Evolutionary conservation across 225 moss, liverwort and hornwort genomes (phyloP), one percentile per base, ranked within the genome.

Genomic region (Physcomitrellopsis africana): DNA sequence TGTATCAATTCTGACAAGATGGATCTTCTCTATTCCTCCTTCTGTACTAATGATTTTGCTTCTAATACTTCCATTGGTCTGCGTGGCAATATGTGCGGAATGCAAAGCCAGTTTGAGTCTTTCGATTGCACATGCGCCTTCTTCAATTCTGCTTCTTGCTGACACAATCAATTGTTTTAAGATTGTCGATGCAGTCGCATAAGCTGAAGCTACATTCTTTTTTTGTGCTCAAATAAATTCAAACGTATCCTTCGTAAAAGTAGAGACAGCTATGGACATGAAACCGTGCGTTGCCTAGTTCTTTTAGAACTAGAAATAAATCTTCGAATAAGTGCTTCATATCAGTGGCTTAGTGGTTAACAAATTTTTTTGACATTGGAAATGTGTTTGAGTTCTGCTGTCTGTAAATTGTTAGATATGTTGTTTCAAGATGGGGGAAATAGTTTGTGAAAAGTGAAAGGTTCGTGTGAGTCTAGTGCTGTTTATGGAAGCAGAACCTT

Each of bases 1-100:
- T 93, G 93, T 78, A 95, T 99, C 47, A 94, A 99, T 70, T 93
- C 90, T 75, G 99, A 99, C 70, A 93, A 94, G 92, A 84, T 79
- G 63, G 62, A 13, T 59, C 52, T 37, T 56, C 13, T 63, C 67
- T 61, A 15, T 47, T 48, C 29, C 24, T 5, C 3, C 29, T 65
- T 58, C n/a, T 64, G 16, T 42, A 43, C 32, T 15, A 16, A 18
- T 11, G 11, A 51, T 53, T 37, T 3, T 65, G 23, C 9, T 1
- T 47, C n/a, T 45, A 19, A 24, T 1, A 24, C 26, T 37, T 37
- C 7, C 32, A 37, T 37, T 37, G 32, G 4, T 37, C 32, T 37
- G 32, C 32, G 1, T 37, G 32, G 32, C 32, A 37, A 2, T 37
- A 37, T 37, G 63, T 56, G 15, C 51, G 13, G 18, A 15, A 44